Evolutionary conservation across 2,329 filamentous ascomycete genomes (phyloP).

Genomic region (Xylariaceae sp.): DNA sequence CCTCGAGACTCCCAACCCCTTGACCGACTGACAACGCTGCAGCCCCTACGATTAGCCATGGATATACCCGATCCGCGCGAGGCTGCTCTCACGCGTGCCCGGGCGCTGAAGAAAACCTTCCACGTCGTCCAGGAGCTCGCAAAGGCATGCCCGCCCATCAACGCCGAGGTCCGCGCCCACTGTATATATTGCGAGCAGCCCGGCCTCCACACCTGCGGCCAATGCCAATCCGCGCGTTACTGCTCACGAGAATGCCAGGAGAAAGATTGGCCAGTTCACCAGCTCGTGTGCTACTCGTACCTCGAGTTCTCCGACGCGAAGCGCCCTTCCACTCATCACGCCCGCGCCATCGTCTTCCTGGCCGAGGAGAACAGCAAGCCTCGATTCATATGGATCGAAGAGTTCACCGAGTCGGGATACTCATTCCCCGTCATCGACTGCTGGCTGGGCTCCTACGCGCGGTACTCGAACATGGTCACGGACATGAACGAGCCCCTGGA

Average conservation of each 20-base stretch:
- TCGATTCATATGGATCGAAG: slow-evolving; percentile 6
- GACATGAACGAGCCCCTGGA: slow-evolving; percentile 2
- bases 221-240: too few relatives aligned
- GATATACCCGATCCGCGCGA: too few relatives aligned
- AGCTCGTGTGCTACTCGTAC: slow-evolving; percentile 4
- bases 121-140: neutral
- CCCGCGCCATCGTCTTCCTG: slow-evolving; percentile 9
- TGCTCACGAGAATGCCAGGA: slow-evolving; percentile 9
- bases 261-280: slow-evolving; percentile 9
- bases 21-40: too few relatives aligned
- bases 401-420: neutral
- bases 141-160: neutral
- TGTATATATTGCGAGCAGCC: slow-evolving; percentile 9
- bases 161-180: slow-evolving; percentile 4
- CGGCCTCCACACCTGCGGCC: slow-evolving; percentile 5
- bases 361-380: neutral
- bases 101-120: too few relatives aligned
- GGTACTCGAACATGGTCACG: neutral
- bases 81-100: too few relatives aligned
- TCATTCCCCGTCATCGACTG: slow-evolving; percentile 4
- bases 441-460: slow-evolving; percentile 2
- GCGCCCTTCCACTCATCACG: slow-evolving; percentile 6
- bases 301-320: slow-evolving; percentile 3
- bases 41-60: too few relatives aligned
- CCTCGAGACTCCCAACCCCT: too few relatives aligned